Evolutionary conservation across 768 basidiomycete species (phyloP).

Genomic region (Ephemerocybe angulata): DNA sequence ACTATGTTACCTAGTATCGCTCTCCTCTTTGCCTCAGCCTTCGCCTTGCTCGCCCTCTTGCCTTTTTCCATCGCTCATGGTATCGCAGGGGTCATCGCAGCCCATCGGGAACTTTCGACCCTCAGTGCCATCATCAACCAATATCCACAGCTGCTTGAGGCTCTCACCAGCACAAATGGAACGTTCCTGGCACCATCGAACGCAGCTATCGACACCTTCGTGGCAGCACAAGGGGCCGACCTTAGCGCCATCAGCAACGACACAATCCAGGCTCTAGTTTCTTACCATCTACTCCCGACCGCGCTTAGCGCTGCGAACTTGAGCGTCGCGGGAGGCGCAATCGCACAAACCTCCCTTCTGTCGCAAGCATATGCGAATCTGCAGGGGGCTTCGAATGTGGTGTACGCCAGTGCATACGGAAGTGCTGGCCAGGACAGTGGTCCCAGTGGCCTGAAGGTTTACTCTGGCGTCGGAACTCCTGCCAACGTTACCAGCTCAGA

Average conservation of each 20-base stretch:
- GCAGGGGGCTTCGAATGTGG: conserved; percentile 1
- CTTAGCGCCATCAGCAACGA: neutral
- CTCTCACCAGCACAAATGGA: neutral
- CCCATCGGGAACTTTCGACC: neutral
- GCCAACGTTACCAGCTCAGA: neutral
- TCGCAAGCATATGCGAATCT: neutral
- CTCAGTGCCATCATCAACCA: neutral
- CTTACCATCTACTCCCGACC: neutral
- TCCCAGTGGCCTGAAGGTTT: neutral
- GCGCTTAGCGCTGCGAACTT: neutral
- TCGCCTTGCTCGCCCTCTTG: no score
- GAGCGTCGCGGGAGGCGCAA: neutral
- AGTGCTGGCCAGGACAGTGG: neutral
- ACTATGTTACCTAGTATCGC: no score
- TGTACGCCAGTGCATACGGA: conserved; percentile 6
- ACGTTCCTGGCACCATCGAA: neutral
- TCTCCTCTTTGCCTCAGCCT: neutral
- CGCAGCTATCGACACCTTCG: neutral
- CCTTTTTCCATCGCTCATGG: neutral
- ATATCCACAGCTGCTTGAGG: neutral
- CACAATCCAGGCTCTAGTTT: neutral
- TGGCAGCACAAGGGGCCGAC: no score
- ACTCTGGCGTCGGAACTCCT: conserved; percentile 2
- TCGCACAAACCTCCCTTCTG: neutral
- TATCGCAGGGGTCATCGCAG: neutral